Base-by-base conservation (phyloP, 805 yeast genomes). In the Myxozyma neotropica region DNA sequence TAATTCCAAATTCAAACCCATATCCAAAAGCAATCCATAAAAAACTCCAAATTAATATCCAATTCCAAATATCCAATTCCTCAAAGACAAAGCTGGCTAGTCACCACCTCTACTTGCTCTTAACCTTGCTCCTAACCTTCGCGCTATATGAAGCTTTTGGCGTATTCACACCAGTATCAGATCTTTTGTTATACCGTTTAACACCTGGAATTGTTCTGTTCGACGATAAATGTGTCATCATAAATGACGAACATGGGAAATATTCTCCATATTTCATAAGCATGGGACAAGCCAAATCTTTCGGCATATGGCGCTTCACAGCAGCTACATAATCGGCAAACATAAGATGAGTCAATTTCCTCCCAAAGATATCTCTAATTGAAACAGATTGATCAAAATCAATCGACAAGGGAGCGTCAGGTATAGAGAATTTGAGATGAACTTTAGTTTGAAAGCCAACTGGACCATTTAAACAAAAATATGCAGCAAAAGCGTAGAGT, bases 401-500 rank as follows among this genome's bases (percentile, higher is more conserved):
- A 12, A 57, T 19, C 17, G 35, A 27, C 15, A n/a, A n/a, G 4
- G 46, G 51, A 15, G n/a, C 23, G 24, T 15, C 19, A 24, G 48
- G 19, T 4, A 45, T 45, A 3, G 33, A 4, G 27, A 57, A 51
- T 4, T 23, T 38, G 21, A 57, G 24, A 4, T 21, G 44, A 33
- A 57, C 46, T 36, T 27, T 27, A n/a, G 57, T 57, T 17, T 36
- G 21, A 43, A 57, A 57, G 4, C 60, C 56, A 15, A 51, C 53
- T 4, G 60, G 60, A 7, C 56, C 56, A 21, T 57, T 52, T 39
- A 51, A 55, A 24, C 60, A 57, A 49, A 46, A 52, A 26, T 36
- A 57, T 10, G 48, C 47, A n/a, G 60, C 60, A 33, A 57, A 51
- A 2, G 58, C 58, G 49, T 55, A 55, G 19, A 55, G 39, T 7